Conservation (phyloP, 2,329 filamentous ascomycete genomes). For the Cordyceps cateniannulata region DNA sequence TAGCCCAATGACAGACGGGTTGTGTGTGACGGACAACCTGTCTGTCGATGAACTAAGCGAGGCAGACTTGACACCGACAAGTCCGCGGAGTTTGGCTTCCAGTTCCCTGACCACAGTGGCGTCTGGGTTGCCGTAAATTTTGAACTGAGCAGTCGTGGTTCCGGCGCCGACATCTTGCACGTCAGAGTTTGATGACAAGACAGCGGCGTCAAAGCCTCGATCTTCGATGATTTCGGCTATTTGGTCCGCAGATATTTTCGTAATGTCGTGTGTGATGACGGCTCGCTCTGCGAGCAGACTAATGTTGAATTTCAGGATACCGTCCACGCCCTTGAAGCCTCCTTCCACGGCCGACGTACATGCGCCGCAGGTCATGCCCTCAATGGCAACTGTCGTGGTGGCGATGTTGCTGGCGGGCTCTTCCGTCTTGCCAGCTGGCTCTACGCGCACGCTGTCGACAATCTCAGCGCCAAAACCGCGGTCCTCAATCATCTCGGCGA, state of each 20-base stretch:
- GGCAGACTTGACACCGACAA: conserved; percentile 68
- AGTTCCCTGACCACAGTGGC: conserved; percentile 65
- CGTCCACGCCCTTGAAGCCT: conserved; percentile 70
- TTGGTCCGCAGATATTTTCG: conserved; percentile 62
- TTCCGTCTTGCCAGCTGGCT: conserved; percentile 21
- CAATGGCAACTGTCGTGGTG: conserved; percentile 80
- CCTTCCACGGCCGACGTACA: conserved; percentile 88
- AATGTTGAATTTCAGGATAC: conserved; percentile 86
- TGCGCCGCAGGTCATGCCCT: conserved; percentile 96
- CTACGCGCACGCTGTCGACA: conserved; percentile 50
- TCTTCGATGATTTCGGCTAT: conserved; percentile 84
- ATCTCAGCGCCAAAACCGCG: conserved; percentile 77
- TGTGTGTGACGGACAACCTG: conserved; percentile 66
- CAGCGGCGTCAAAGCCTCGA: conserved; percentile 75
- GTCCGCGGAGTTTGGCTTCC: conserved; percentile 57
- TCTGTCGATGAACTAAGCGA: conserved; percentile 68
- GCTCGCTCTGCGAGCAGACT: conserved; percentile 89
- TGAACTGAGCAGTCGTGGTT: conserved; percentile 65
- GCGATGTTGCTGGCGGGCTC: conserved; percentile 38
- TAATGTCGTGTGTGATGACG: conserved; percentile 75
- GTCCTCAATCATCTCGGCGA: conserved; percentile 57
- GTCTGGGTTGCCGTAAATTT: conserved; percentile 73
- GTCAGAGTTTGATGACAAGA: conserved; percentile 70
- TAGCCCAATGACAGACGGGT: conserved; percentile 66
- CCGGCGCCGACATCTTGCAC: conserved; percentile 46